These are phyloP conservation scores for Letharia lupina DNA, from an alignment of 495 filamentous ascomycete species.

Conservation along the genomic window DNA sequence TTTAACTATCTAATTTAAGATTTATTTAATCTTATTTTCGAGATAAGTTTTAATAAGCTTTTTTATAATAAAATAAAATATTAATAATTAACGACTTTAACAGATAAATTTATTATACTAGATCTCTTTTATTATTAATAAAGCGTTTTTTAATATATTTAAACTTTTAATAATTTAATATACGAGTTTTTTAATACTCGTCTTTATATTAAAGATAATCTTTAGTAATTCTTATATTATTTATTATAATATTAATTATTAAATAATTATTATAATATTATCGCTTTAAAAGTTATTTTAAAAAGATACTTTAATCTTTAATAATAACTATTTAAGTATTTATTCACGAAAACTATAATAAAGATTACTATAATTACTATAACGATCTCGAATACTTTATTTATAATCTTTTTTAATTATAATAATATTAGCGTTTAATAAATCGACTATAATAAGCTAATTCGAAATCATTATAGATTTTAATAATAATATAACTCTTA, in stretches of 20 bases:
- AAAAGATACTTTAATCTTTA: background rate
- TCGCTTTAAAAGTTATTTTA: background rate
- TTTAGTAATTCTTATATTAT: background rate
- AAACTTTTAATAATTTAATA: slow-evolving; percentile 4
- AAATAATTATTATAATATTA: background rate
- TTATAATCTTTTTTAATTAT: slow-evolving; percentile 11
- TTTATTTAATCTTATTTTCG: slow-evolving; percentile 11
- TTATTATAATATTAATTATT: background rate
- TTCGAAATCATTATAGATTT: background rate
- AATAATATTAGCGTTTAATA: background rate
- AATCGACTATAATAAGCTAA: background rate
- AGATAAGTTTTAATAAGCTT: slow-evolving; percentile 11
- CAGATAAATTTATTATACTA: slow-evolving; percentile 13
- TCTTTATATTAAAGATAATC: background rate
- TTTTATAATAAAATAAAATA: background rate
- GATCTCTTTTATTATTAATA: slow-evolving; percentile 5
- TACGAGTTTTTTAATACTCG: background rate
- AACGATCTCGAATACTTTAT: background rate
- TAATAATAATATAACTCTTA: too few relatives aligned
- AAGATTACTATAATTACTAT: slow-evolving; percentile 4
- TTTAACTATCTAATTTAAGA: slow-evolving; percentile 1
- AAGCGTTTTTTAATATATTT: background rate
- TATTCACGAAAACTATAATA: background rate
- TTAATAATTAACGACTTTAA: background rate
- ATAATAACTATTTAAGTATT: background rate